Conservation (phyloP, 768 basidiomycete genomes). For the Lactarius quietus region DNA sequence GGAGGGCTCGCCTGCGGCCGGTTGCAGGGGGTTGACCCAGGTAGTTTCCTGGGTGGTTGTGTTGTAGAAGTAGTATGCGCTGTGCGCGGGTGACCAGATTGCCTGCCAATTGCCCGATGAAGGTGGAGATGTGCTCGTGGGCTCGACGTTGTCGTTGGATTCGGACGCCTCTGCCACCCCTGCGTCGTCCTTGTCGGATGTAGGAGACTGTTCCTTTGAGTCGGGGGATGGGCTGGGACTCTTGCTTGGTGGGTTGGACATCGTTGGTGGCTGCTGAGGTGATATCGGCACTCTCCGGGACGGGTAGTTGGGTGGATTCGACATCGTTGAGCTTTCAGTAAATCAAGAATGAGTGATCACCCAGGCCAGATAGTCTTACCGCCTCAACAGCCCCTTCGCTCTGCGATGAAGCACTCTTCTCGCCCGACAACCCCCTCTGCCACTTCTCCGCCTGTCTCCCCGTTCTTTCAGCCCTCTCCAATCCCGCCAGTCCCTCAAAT, state of each 20-base stretch:
- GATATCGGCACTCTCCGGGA: constrained; percentile 10
- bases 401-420: constrained; percentile 50
- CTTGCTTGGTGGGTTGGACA: constrained; percentile 10
- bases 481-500: background rate
- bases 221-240: constrained; percentile 9
- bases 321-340: constrained; percentile 20
- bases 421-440: constrained; percentile 29
- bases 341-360: constrained; percentile 17
- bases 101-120: constrained; percentile 62
- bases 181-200: background rate
- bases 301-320: constrained; percentile 16
- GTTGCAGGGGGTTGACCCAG: constrained; percentile 73
- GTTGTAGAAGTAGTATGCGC: constrained; percentile 86
- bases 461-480: constrained; percentile 16
- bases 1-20: constrained; percentile 6
- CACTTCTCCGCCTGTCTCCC: constrained; percentile 24
- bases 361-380: constrained; percentile 29
- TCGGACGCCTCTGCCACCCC: too few species aligned
- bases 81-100: constrained; percentile 71
- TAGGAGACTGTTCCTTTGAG: constrained; percentile 4
- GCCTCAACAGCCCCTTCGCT: constrained; percentile 40
- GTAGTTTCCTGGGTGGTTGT: constrained; percentile 72
- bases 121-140: constrained; percentile 18
- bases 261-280: constrained; percentile 9
- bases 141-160: background rate